phyloP scores from a whole-genome alignment of 139 green algal species.

The Astrephomene gubernaculifera region DNA sequence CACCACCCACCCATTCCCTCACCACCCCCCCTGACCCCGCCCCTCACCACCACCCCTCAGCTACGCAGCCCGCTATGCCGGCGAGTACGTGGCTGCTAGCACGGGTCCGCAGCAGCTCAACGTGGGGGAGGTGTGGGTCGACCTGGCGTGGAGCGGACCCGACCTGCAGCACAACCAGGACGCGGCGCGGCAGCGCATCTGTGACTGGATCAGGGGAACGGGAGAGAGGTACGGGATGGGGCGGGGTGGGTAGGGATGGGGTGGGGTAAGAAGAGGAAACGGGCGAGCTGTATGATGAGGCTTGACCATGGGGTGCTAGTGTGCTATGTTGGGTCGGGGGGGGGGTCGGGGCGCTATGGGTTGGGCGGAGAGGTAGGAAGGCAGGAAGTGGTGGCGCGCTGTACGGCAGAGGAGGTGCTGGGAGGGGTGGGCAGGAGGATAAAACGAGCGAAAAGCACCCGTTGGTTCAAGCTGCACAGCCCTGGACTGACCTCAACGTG shows the following conservation, averaged over 20 bases:
- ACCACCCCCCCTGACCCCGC: not conserved
- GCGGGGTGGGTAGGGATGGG: not conserved
- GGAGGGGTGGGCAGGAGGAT: too few species aligned
- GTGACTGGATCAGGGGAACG: constrained; percentile 84
- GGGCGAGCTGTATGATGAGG: too few species aligned
- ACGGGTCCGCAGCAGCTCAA: constrained; percentile 36
- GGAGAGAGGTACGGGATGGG: not conserved
- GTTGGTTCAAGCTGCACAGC: too few species aligned
- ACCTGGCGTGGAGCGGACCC: constrained; percentile 42
- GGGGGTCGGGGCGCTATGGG: not conserved
- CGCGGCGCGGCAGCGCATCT: constrained; percentile 80
- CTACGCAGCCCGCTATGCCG: constrained; percentile 34
- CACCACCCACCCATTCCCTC: not conserved
- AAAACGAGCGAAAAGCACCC: too few species aligned
- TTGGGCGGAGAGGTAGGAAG: not conserved
- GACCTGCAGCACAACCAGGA: constrained; percentile 89
- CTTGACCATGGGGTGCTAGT: too few species aligned
- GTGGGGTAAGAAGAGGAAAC: not conserved
- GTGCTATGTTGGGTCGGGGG: not conserved
- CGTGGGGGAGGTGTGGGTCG: constrained; percentile 56
- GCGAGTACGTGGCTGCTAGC: constrained; percentile 53
- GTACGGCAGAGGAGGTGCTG: not conserved
- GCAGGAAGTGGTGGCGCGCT: not conserved
- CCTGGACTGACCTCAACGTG: not conserved
- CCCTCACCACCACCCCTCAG: not conserved